Evolutionary conservation across 768 basidiomycete species (phyloP).

Genomic region (Heimioporus sp.): DNA sequence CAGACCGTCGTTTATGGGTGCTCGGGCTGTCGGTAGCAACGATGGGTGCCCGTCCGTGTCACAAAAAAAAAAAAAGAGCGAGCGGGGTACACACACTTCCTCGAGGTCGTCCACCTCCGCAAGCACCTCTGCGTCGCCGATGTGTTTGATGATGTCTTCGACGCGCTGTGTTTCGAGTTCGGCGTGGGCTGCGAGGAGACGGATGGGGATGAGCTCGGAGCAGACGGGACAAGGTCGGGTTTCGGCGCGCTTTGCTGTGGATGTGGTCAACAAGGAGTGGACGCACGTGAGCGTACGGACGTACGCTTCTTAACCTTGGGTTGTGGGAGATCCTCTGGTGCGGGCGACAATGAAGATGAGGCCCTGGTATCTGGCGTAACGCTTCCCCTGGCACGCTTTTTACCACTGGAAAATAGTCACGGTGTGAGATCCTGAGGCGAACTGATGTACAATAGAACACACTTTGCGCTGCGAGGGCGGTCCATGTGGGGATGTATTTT

Average conservation of each 20-base stretch:
- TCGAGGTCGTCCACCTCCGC: conserved; percentile 48
- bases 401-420: conserved; percentile 36
- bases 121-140: conserved; percentile 60
- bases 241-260: conserved; percentile 66
- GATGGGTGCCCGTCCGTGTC: conserved; percentile 24
- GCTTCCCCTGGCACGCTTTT: conserved; percentile 44
- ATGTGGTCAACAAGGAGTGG: background rate
- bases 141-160: conserved; percentile 59
- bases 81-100: conserved; percentile 45
- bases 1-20: conserved; percentile 36
- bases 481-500: conserved; percentile 9
- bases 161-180: conserved; percentile 68
- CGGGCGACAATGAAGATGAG: conserved; percentile 35
- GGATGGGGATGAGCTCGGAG: conserved; percentile 66
- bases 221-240: conserved; percentile 76
- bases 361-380: conserved; percentile 12
- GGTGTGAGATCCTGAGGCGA: background rate
- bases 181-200: conserved; percentile 64
- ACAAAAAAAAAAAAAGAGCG: background rate
- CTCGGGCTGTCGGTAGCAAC: conserved; percentile 21
- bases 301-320: conserved; percentile 50
- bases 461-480: conserved; percentile 21
- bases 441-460: conserved; percentile 10
- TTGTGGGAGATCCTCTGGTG: conserved; percentile 26
- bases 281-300: conserved; percentile 8